Evolutionary conservation across 306 rosid genomes (phyloP), one percentile per base, ranked within the genome.

Genomic region (Prunus fruticosa): DNA sequence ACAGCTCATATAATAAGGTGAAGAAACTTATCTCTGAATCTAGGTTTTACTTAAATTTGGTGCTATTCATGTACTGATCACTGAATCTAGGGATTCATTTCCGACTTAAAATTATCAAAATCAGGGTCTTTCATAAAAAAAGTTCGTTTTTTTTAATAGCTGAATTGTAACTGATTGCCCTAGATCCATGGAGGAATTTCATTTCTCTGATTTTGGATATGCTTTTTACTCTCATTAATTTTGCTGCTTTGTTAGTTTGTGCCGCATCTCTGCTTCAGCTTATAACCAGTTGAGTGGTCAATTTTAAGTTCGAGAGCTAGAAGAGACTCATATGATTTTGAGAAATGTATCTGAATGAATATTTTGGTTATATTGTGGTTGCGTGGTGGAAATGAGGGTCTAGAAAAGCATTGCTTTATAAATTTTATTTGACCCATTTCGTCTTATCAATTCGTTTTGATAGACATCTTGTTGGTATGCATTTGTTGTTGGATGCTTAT

Each of bases 61-160:
- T 47, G 45, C 46, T n/a, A 14, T 81, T 49, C 19, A 8, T 64
- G 34, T 4, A 2, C 67, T 71, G 45, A 64, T 76, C 72, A 34
- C 38, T 67, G 56, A 64, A 47, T 76, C 64, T 76, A 64, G 68
- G 74, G 81, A 56, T 76, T 76, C 50, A 49, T 56, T 34, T 32
- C 30, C 27, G 74, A 69, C 45, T 69, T 38, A 8, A 8, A 22
- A 22, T 45, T 3, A 54, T 53, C 9, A 11, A 45, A 20, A 45
- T 15, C 19, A 22, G 23, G 25, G 65, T 30, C 32, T 54, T 45
- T 76, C 28, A 10, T 38, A 32, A 5, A 2, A 20, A 19, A 56
- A 18, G 18, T 12, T 53, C 5, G 27, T 2, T 13, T 20, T 3
- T 56, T n/a, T 47, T 30, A 25, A 25, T 13, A 60, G 27, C 51